phyloP scores from a whole-genome alignment of 139 green algal species.

The Coelastrella sp. region DNA sequence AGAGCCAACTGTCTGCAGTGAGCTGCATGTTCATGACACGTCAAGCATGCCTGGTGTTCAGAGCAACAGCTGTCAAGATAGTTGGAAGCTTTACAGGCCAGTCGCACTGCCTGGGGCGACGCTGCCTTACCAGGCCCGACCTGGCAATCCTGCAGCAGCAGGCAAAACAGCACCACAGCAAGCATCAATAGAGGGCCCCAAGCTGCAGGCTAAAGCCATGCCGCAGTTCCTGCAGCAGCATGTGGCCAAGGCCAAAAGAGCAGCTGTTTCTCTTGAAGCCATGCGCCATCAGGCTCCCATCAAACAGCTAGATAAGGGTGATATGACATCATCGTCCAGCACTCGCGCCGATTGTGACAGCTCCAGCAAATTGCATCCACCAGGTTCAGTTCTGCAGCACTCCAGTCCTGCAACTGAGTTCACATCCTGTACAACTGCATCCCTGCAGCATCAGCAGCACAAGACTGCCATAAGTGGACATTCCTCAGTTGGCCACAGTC shows the following conservation, averaged over 20 bases:
- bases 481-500: too few relatives aligned
- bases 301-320: too few relatives aligned
- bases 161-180: not conserved
- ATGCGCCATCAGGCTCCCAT: not conserved
- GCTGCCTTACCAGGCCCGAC: not conserved
- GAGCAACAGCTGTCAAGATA: too few relatives aligned
- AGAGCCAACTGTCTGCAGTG: not conserved
- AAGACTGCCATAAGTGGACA: too few relatives aligned
- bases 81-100: too few relatives aligned
- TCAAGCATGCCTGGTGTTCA: too few relatives aligned
- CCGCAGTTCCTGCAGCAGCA: conserved; percentile 5
- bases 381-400: too few relatives aligned
- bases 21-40: not conserved
- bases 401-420: too few relatives aligned
- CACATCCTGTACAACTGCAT: not conserved
- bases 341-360: too few relatives aligned
- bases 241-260: not conserved
- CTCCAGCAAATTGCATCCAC: too few relatives aligned
- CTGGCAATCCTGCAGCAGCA: not conserved
- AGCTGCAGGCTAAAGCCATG: not conserved
- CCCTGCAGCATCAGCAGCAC: not conserved
- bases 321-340: too few relatives aligned
- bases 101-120: too few relatives aligned
- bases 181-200: not conserved
- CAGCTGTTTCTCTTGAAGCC: not conserved